Conservation (phyloP, 2,329 filamentous ascomycete species). For the Coccinonectria pachysandricola region DNA sequence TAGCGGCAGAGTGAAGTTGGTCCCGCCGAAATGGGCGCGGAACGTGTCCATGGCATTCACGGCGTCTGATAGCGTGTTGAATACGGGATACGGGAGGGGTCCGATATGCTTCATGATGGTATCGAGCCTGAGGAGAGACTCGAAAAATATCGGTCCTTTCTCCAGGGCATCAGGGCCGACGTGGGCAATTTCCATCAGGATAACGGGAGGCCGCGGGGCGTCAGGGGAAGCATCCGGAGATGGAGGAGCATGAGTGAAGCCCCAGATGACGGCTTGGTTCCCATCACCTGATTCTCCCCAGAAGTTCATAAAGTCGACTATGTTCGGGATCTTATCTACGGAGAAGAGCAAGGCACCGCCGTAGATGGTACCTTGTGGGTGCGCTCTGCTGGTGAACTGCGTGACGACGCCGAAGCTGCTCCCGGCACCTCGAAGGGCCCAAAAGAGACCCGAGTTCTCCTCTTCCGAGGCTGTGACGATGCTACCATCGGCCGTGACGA, state of each 20-base stretch:
- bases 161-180: conserved; percentile 10
- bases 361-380: conserved; percentile 23
- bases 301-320: conserved; percentile 22
- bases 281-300: conserved; percentile 18
- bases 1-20: conserved; percentile 33
- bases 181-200: conserved; percentile 10
- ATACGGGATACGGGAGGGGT: conserved; percentile 30
- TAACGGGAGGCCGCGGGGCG: conserved; percentile 8
- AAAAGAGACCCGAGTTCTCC: conserved; percentile 33
- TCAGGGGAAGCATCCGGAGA: conserved; percentile 11
- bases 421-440: conserved; percentile 30
- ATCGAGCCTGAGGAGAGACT: conserved; percentile 25
- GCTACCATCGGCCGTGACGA: conserved; percentile 29
- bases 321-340: conserved; percentile 14
- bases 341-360: conserved; percentile 19
- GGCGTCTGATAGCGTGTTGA: conserved; percentile 29
- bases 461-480: conserved; percentile 28
- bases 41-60: conserved; percentile 26
- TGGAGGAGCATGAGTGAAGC: conserved; percentile 9
- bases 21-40: conserved; percentile 31
- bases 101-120: conserved; percentile 26
- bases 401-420: conserved; percentile 34
- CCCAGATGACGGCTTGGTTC: conserved; percentile 9
- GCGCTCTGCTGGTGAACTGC: conserved; percentile 24
- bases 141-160: conserved; percentile 20